Evolutionary conservation across 192 early-diverging fungal genomes (phyloP).

Genomic region (Cladochytrium replicatum): DNA sequence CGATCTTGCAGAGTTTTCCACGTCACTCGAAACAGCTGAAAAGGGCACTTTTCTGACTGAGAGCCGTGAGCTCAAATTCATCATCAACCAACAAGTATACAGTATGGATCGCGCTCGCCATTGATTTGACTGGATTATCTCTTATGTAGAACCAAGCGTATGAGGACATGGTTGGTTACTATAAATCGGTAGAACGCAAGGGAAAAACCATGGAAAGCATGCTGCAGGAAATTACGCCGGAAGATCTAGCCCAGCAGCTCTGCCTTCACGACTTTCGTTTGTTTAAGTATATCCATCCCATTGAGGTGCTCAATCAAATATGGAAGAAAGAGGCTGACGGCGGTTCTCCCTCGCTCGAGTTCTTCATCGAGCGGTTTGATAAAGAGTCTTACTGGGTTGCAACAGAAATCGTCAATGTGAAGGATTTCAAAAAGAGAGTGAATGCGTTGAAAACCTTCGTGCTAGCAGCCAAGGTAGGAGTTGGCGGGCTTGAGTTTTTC

Average conservation of each 20-base stretch:
- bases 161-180: conserved; percentile 37
- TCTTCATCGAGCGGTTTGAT: conserved; percentile 48
- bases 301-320: conserved; percentile 50
- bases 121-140: not conserved
- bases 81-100: conserved; percentile 31
- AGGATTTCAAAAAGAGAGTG: conserved; percentile 44
- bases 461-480: conserved; percentile 36
- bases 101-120: not conserved
- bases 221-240: conserved; percentile 30
- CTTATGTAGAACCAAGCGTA: conserved; percentile 19
- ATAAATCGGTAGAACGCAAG: conserved; percentile 31
- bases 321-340: conserved; percentile 42
- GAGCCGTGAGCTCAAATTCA: conserved; percentile 16
- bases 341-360: conserved; percentile 37
- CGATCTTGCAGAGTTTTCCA: conserved; percentile 32
- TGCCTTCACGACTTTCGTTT: conserved; percentile 45
- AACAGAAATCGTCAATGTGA: conserved; percentile 39
- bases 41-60: conserved; percentile 20
- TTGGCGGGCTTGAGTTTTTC: not conserved
- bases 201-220: conserved; percentile 43
- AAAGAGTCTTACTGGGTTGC: conserved; percentile 51
- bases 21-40: conserved; percentile 20
- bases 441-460: conserved; percentile 41
- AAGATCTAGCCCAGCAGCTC: conserved; percentile 39
- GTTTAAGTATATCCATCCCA: conserved; percentile 51